Conservation (phyloP, 2,329 filamentous ascomycete genomes). For the Trichoderma endophyticum region DNA sequence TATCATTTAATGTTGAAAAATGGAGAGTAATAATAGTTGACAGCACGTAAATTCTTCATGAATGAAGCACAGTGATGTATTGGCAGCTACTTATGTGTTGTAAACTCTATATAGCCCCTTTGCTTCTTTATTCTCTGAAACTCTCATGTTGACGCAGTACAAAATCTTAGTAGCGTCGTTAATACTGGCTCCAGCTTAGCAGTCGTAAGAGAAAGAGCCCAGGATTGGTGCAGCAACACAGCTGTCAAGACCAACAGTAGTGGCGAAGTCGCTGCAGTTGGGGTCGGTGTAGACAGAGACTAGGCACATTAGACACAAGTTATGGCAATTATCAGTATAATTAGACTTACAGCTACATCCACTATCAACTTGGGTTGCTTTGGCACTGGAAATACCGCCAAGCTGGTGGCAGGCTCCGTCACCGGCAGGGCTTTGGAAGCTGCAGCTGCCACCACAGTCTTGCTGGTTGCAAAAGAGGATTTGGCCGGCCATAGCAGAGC, state of each 20-base stretch:
- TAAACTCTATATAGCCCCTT: not conserved
- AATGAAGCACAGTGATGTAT: not conserved
- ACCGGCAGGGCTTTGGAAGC: not conserved
- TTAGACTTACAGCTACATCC: not conserved
- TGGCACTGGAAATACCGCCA: not conserved
- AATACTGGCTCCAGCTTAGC: not conserved
- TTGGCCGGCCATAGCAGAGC: not conserved
- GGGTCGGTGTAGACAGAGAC: not conserved
- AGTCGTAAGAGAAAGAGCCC: conserved; percentile 2
- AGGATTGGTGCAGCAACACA: not conserved
- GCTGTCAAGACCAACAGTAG: not conserved
- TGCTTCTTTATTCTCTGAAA: not conserved
- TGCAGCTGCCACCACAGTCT: not conserved
- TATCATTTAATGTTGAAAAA: not conserved
- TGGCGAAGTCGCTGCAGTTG: not conserved
- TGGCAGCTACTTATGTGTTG: not conserved
- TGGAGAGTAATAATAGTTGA: not conserved
- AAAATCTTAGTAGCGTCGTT: not conserved
- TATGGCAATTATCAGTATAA: not conserved
- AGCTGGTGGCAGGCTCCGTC: not conserved
- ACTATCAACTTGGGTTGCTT: not conserved
- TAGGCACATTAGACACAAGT: not conserved
- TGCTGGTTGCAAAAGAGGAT: conserved; percentile 1
- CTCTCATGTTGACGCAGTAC: not conserved
- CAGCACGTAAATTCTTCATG: not conserved